Conservation (phyloP, 2,329 filamentous ascomycete species). For the Exophiala mesophila region DNA sequence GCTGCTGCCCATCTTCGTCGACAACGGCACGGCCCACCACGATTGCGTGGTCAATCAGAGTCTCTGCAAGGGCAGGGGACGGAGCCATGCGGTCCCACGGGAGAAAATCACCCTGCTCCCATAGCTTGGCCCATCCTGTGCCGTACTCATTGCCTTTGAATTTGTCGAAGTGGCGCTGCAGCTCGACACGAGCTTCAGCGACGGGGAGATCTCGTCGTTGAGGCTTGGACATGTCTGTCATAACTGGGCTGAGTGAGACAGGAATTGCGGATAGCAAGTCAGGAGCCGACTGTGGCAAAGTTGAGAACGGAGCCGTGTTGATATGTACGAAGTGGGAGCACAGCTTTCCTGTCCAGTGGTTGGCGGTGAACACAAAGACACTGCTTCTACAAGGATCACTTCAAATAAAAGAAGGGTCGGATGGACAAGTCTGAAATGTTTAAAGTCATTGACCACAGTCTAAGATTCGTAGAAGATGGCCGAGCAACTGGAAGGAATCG, state of each 20-base stretch:
- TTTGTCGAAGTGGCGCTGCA: conserved; percentile 37
- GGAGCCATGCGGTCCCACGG: conserved; percentile 57
- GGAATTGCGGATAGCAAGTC: too few relatives aligned
- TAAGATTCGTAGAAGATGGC: too few relatives aligned
- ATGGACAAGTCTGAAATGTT: too few relatives aligned
- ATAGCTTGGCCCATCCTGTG: conserved; percentile 53
- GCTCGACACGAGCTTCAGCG: conserved; percentile 20
- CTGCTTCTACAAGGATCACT: too few relatives aligned
- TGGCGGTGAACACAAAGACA: too few relatives aligned
- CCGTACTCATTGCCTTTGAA: conserved; percentile 39
- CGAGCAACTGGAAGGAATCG: too few relatives aligned
- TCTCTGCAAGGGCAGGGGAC: conserved; percentile 56
- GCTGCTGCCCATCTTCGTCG: conserved; percentile 35
- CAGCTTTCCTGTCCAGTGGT: too few relatives aligned
- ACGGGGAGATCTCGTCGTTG: conserved; percentile 8
- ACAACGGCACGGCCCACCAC: conserved; percentile 35
- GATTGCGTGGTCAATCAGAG: conserved; percentile 38
- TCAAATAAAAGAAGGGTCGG: too few relatives aligned
- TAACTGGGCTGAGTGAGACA: too few relatives aligned
- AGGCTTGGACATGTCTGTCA: neutral
- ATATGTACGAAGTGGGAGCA: too few relatives aligned
- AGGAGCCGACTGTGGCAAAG: too few relatives aligned
- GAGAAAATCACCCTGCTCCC: conserved; percentile 48
- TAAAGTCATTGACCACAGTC: too few relatives aligned
- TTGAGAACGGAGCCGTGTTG: neutral